phyloP scores from a whole-genome alignment of 1,284 basidiomycete species.

The Cystobasidium pallidum region DNA sequence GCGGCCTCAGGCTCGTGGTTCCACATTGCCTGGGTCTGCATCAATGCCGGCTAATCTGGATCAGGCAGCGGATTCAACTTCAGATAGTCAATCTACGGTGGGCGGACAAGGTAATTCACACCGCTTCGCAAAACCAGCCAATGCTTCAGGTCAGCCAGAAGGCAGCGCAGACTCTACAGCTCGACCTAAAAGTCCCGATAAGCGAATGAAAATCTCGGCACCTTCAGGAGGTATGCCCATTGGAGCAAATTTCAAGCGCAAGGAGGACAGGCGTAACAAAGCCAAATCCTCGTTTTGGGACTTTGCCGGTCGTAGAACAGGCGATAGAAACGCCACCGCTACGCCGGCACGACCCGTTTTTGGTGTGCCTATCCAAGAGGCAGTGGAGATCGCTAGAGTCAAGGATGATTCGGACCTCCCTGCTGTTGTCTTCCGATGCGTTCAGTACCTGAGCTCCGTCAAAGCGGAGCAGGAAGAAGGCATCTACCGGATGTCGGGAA shows the following conservation, averaged over 20 bases:
- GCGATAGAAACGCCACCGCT: conserved; percentile 22
- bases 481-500: conserved; percentile 76
- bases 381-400: conserved; percentile 83
- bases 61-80: conserved; percentile 55
- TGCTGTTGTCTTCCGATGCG: conserved; percentile 87
- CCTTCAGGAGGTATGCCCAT: conserved; percentile 84
- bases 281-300: conserved; percentile 65
- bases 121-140: conserved; percentile 18
- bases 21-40: conserved; percentile 46
- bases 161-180: conserved; percentile 63
- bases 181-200: conserved; percentile 53
- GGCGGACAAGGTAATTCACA: conserved; percentile 59
- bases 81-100: conserved; percentile 59
- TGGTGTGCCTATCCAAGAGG: conserved; percentile 82
- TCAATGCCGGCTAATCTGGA: conserved; percentile 49
- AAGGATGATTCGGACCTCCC: conserved; percentile 72
- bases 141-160: conserved; percentile 15
- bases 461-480: conserved; percentile 95
- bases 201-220: conserved; percentile 72
- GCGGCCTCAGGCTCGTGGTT: conserved; percentile 2
- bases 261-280: conserved; percentile 60
- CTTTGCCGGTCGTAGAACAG: conserved; percentile 44
- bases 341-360: conserved; percentile 71
- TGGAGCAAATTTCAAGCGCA: conserved; percentile 71
- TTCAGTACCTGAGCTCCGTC: conserved; percentile 60